Evolutionary conservation across 139 green algal genomes (phyloP), one percentile per base, ranked within the genome.

Genomic region (Coccomyxa sp.): DNA sequence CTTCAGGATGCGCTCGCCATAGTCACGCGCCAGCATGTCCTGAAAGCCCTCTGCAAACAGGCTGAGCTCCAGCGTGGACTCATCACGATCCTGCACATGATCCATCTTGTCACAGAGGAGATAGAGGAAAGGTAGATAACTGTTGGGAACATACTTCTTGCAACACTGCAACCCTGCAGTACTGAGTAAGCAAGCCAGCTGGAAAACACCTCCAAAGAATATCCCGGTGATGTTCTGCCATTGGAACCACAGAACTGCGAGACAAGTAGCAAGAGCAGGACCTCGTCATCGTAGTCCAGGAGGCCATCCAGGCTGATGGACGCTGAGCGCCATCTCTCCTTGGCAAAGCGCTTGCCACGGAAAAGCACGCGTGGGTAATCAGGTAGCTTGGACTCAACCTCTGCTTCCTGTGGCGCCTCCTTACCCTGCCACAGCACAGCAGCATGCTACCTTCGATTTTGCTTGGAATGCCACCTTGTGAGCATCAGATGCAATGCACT

Each of bases 241-340:
- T 51, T 51, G 38, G 7, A 51, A 51, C 38, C 38, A 51, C 38
- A 51, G 38, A 51, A 51, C 38, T 51, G 38, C 38, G n/a, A n/a
- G n/a, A n/a, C n/a, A 51, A 51, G 38, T 51, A 7, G 38, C 38
- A 51, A 7, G 38, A 51, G 38, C 38, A 51, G 21, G 10, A 38
- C 86, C 13, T 82, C 83, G 51, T 93, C 89, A 77, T 95, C 92
- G 82, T 96, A 96, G 81, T 96, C 93, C 81, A 96, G 88, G 86
- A 96, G 85, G 30, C 93, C 93, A 80, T 94, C 86, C 57, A 95
- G 83, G 38, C 81, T 87, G 79, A 96, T 90, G 75, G 85, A 82
- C 23, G 90, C 79, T 21, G 67, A 90, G 32, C 78, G 79, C 80
- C 77, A 83, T 13, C 67, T 38, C 60, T 87, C 58, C 10, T 58